These are phyloP conservation scores for Pichia eremophila DNA, from an alignment of 805 yeast genomes.

Conservation along the genomic window DNA sequence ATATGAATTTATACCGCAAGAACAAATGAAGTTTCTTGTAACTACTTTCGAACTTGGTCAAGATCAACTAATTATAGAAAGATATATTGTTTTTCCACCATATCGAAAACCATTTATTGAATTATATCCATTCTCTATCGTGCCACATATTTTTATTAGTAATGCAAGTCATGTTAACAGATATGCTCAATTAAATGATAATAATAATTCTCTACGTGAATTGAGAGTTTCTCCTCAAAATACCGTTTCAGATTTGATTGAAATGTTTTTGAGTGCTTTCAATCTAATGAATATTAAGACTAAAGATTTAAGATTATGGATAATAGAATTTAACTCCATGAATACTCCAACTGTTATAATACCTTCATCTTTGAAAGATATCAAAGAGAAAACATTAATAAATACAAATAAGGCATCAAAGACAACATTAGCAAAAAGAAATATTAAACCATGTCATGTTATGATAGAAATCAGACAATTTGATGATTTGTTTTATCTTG, in stretches of 20 bases:
- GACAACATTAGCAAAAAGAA: conserved; percentile 2
- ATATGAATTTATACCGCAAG: background rate
- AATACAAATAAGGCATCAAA: conserved; percentile 14
- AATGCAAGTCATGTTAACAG: conserved; percentile 17
- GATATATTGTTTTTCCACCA: background rate
- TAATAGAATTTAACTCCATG: conserved; percentile 9
- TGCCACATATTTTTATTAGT: conserved; percentile 20
- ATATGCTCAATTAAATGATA: conserved; percentile 19
- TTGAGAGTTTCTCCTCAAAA: conserved; percentile 24
- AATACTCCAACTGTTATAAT: conserved; percentile 13
- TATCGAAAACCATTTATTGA: conserved; percentile 12
- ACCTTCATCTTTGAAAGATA: conserved; percentile 10
- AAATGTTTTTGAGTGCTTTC: background rate
- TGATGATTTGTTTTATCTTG: conserved; percentile 20
- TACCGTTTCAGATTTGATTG: conserved; percentile 21
- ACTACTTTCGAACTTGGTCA: background rate
- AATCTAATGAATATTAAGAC: background rate
- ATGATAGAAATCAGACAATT: conserved; percentile 21
- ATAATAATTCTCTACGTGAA: background rate
- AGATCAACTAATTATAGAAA: background rate
- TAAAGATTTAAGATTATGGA: conserved; percentile 17
- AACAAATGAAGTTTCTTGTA: background rate
- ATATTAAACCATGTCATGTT: conserved; percentile 12
- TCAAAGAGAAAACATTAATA: conserved; percentile 13
- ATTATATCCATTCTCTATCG: conserved; percentile 17